A percentile compares a stretch with the other conserved stretches of the same genome.
These are phyloP conservation scores for Coccomyxa sp. DNA, from an alignment of 139 green algal genomes.

Conservation along the genomic window DNA sequence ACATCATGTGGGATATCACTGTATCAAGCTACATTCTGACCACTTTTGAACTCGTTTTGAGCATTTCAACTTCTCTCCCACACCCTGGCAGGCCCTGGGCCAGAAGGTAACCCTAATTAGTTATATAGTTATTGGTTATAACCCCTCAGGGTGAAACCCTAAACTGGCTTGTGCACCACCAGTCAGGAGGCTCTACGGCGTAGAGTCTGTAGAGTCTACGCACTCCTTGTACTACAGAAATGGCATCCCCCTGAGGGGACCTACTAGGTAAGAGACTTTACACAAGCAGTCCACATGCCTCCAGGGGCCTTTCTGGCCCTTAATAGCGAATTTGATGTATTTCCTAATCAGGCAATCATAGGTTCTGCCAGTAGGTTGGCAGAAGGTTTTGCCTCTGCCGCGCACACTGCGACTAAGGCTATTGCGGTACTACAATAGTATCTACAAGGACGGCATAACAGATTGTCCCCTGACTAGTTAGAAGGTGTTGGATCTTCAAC, in stretches of 20 bases:
- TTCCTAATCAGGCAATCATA: not conserved
- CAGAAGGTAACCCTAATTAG: not conserved
- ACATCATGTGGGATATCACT: not conserved
- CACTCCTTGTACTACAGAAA: not conserved
- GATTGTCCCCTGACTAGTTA: too few relatives aligned
- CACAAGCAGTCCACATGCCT: not conserved
- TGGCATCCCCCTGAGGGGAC: not conserved
- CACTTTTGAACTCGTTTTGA: not conserved
- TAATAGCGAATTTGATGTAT: not conserved
- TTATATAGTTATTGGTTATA: too few relatives aligned
- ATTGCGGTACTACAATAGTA: too few relatives aligned
- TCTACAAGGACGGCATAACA: too few relatives aligned
- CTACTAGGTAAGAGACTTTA: not conserved
- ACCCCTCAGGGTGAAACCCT: not conserved
- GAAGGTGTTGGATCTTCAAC: too few relatives aligned
- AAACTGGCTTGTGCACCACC: not conserved
- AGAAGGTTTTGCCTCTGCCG: not conserved
- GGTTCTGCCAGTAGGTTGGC: constrained; percentile 2
- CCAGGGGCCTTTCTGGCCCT: not conserved
- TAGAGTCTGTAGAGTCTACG: too few relatives aligned
- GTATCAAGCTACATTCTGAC: not conserved
- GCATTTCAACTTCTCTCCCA: not conserved
- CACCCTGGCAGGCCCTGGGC: too few relatives aligned
- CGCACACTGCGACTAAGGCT: too few relatives aligned
- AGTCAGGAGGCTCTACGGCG: not conserved